A percentile compares a stretch with the other conserved stretches of the same genome.
phyloP scores from a whole-genome alignment of 768 basidiomycete genomes.

The Russula foetens region DNA sequence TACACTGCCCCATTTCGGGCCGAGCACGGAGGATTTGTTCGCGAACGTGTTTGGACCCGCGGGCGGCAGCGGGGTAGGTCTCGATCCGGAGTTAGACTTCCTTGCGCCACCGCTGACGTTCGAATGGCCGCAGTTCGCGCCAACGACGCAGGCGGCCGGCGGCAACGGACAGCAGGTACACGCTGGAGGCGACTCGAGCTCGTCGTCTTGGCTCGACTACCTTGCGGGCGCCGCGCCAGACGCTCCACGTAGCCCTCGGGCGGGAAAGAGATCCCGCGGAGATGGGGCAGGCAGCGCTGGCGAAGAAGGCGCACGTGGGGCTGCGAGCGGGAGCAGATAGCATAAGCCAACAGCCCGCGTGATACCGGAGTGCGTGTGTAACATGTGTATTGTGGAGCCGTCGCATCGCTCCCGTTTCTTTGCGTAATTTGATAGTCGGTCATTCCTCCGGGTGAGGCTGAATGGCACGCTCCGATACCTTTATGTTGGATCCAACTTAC shows the following conservation, averaged over 20 bases:
- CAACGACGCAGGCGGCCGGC: conserved; percentile 10
- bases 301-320: conserved; percentile 2
- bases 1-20: conserved; percentile 2
- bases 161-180: not conserved
- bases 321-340: not conserved
- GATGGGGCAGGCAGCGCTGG: not conserved
- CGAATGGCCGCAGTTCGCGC: conserved; percentile 21
- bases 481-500: too few relatives aligned
- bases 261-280: conserved; percentile 13
- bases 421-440: not conserved
- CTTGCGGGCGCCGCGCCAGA: conserved; percentile 11
- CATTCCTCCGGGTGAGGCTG: not conserved
- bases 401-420: not conserved
- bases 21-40: conserved; percentile 17
- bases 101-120: conserved; percentile 20
- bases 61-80: conserved; percentile 16
- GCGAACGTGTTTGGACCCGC: conserved; percentile 21
- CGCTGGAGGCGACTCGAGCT: not conserved
- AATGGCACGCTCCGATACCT: not conserved
- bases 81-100: conserved; percentile 17
- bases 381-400: not conserved
- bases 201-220: conserved; percentile 18
- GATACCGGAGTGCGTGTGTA: not conserved
- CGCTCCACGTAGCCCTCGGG: conserved; percentile 10
- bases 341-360: not conserved